Evolutionary conservation across 2,329 filamentous ascomycete species (phyloP), one percentile per base, ranked within the genome.

Genomic region (Verticillium zaregamsianum): DNA sequence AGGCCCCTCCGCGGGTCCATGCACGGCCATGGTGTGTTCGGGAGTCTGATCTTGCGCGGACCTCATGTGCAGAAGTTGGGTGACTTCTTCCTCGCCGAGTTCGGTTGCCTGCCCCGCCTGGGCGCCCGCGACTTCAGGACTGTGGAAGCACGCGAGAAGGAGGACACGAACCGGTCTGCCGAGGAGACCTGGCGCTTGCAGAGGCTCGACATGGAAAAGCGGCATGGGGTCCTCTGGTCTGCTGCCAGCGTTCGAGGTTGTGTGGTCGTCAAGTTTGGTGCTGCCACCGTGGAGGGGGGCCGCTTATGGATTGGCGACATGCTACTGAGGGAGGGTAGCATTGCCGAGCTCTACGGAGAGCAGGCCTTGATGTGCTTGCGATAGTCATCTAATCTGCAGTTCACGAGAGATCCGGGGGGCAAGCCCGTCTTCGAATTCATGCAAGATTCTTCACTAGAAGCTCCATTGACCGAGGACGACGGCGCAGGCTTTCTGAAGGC

Each of bases 221-320:
- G 75, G 11, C 79, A 83, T 57, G 84, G 84, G 17, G 74, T 96
- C 3, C 79, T 94, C 3, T 97, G 93, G 92, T 93, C 92, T 31
- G 91, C 90, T 14, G 91, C 93, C 15, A 84, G 83, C 31, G 87
- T 96, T 37, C 84, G 93, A 59, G 90, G 92, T 4, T 97, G 94
- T 70, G 89, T 95, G 3, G 83, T 97, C 31, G 90, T 98, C 67
- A 98, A 98, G 74, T 96, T 98, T 73, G 92, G 91, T 1, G 91
- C 93, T 1, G 83, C 82, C 60, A 89, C 89, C 55, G 89, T 97
- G 28, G 93, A 98, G 73, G 90, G 89, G 31, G 93, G 89, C 4
- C 86, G 91, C 66, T 78, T 84, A 56, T 98, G 93, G 92, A 81
- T 98, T 62, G 86, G 87, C 11, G 82, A 81, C 7, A 90, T 97